A percentile compares a stretch with the other conserved stretches of the same genome.
phyloP scores from a whole-genome alignment of 2,329 filamentous ascomycete species.

The Rutstroemia sp. region DNA sequence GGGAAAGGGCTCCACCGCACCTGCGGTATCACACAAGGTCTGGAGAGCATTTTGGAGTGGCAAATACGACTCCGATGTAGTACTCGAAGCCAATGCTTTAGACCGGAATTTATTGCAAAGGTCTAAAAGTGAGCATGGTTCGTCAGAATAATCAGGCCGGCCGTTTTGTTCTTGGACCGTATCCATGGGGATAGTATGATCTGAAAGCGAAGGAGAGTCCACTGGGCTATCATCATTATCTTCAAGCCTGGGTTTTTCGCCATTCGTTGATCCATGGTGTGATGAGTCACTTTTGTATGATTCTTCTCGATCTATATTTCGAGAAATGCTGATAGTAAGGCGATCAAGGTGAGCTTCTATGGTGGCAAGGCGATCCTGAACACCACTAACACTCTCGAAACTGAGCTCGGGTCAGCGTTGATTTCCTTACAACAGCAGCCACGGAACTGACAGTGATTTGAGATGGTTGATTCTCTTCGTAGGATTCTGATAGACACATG shows the following conservation, averaged over 20 bases:
- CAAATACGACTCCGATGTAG: background rate
- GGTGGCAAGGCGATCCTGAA: slow-evolving; percentile 1
- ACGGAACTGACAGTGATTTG: slow-evolving; percentile 6
- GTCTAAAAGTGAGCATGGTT: background rate
- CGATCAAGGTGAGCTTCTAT: slow-evolving; percentile 9
- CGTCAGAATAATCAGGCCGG: background rate
- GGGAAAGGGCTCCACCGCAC: slow-evolving; percentile 2
- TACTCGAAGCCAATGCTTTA: background rate
- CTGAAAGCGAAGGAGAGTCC: background rate
- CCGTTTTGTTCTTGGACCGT: background rate
- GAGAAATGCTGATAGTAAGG: background rate
- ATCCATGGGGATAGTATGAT: background rate
- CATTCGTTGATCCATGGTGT: background rate
- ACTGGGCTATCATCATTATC: background rate
- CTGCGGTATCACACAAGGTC: slow-evolving; percentile 2
- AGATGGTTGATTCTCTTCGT: slow-evolving; percentile 9
- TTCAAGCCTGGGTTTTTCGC: background rate
- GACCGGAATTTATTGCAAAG: background rate
- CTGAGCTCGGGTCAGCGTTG: background rate
- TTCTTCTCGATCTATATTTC: background rate
- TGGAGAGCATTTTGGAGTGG: background rate
- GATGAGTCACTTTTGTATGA: background rate
- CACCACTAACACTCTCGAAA: slow-evolving; percentile 5
- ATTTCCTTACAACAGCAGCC: background rate
- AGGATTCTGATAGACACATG: slow-evolving; percentile 10